These are phyloP conservation scores for Casuarina glauca DNA, from an alignment of 306 rosid species.

Conservation along the genomic window DNA sequence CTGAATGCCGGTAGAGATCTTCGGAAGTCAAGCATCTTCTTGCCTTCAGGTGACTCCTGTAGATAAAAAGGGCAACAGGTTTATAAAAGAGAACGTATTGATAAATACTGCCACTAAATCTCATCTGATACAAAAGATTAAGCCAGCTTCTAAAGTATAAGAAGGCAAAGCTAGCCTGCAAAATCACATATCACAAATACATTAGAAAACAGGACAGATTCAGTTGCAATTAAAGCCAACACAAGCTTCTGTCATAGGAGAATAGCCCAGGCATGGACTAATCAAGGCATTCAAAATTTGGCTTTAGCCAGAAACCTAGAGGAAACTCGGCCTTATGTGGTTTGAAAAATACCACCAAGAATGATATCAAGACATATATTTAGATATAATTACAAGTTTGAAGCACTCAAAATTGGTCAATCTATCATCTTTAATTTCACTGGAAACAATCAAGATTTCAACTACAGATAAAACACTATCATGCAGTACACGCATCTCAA, in stretches of 20 bases:
- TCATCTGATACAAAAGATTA: slow-evolving; percentile 11
- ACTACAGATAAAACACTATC: no score
- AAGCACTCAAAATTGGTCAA: not conserved
- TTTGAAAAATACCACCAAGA: not conserved
- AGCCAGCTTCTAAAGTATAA: slow-evolving; percentile 3
- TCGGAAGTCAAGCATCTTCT: slow-evolving; percentile 49
- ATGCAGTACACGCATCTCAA: no score
- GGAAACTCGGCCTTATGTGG: not conserved
- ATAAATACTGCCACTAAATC: not conserved
- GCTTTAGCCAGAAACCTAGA: not conserved
- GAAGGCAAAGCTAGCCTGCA: not conserved
- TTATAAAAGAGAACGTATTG: not conserved
- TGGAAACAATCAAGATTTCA: not conserved
- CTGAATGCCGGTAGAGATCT: slow-evolving; percentile 50
- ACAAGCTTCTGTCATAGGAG: not conserved
- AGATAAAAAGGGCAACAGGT: not conserved
- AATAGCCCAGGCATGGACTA: not conserved
- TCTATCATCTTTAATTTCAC: not conserved
- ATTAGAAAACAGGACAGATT: not conserved
- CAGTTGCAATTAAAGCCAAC: not conserved
- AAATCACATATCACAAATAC: not conserved
- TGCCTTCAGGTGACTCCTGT: slow-evolving; percentile 65
- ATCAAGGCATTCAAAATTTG: not conserved
- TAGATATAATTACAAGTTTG: not conserved
- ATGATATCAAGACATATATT: no score